Conservation (phyloP, 2,329 filamentous ascomycete species). For the Pseudogymnoascus sp. region DNA sequence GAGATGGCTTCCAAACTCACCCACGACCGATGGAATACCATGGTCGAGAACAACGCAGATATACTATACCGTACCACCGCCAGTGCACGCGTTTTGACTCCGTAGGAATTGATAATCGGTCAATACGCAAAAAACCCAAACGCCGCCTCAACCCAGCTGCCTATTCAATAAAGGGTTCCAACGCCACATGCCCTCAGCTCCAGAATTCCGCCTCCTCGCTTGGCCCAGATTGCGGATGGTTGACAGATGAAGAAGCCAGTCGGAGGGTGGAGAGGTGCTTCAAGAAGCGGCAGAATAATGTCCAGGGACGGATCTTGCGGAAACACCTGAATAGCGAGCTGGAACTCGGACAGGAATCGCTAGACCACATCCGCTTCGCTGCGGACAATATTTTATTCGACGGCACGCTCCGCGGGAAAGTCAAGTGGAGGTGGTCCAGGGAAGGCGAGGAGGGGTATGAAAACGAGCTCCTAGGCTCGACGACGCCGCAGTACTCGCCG, state of each 20-base stretch:
- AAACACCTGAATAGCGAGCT: slow-evolving; percentile 44
- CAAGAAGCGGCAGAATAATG: slow-evolving; percentile 9
- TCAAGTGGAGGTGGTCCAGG: slow-evolving; percentile 55
- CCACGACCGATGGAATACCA: not conserved
- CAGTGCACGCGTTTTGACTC: not conserved
- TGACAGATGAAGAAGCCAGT: slow-evolving; percentile 1
- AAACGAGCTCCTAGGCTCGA: slow-evolving; percentile 53
- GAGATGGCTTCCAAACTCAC: not conserved
- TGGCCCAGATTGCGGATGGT: not conserved
- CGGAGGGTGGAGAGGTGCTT: slow-evolving; percentile 5
- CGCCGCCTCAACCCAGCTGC: not conserved
- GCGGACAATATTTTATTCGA: slow-evolving; percentile 57
- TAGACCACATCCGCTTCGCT: slow-evolving; percentile 50
- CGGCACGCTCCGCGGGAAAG: slow-evolving; percentile 46
- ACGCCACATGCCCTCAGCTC: not conserved
- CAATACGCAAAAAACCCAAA: not conserved
- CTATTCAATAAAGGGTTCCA: not conserved
- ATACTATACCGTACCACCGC: not conserved
- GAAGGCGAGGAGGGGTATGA: slow-evolving; percentile 41
- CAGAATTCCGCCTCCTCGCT: not conserved
- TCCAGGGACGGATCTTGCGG: slow-evolving; percentile 49
- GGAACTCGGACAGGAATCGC: slow-evolving; percentile 47
- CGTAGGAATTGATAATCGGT: not conserved
- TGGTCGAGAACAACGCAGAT: not conserved
- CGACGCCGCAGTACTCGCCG: slow-evolving; percentile 41